These are phyloP conservation scores for Hypoxylon sp. DNA, from an alignment of 2,329 filamentous ascomycete species.

Conservation along the genomic window DNA sequence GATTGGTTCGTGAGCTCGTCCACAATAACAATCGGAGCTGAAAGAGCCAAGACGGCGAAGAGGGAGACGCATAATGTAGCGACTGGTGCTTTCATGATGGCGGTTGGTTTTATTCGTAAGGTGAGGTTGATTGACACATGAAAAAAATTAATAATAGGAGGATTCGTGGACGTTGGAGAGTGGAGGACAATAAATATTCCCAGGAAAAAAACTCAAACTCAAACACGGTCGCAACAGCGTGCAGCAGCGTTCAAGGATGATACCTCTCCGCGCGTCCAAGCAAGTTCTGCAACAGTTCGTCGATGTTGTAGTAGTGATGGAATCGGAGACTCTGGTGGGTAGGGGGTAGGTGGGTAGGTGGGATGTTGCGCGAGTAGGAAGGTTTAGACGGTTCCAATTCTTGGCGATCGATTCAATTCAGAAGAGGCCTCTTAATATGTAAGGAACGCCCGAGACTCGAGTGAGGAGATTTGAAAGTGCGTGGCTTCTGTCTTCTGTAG, in stretches of 20 bases:
- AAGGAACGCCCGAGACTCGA: conserved; percentile 10
- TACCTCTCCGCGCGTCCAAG: conserved; percentile 22
- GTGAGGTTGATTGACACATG: background rate
- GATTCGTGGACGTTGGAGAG: conserved; percentile 4
- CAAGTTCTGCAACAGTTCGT: conserved; percentile 12
- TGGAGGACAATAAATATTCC: conserved; percentile 22
- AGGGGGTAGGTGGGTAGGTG: background rate
- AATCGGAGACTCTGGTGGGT: conserved; percentile 16
- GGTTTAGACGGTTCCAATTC: conserved; percentile 24
- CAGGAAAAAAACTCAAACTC: background rate
- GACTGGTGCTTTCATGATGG: conserved; percentile 38
- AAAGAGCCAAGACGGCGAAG: conserved; percentile 30
- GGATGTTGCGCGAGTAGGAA: conserved; percentile 11
- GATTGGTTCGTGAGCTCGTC: conserved; percentile 30
- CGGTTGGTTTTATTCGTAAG: conserved; percentile 13
- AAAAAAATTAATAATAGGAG: background rate
- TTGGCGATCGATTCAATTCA: conserved; percentile 37
- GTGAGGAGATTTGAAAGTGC: conserved; percentile 11
- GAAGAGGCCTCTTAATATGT: conserved; percentile 24
- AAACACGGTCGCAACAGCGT: conserved; percentile 21
- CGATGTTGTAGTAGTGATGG: conserved; percentile 22
- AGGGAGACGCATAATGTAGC: conserved; percentile 33
- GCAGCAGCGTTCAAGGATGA: conserved; percentile 27
- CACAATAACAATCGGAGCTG: conserved; percentile 36
- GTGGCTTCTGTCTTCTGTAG: conserved; percentile 1